Evolutionary conservation across 2,329 filamentous ascomycete genomes (phyloP), one percentile per base, ranked within the genome.

Genomic region (Fusarium dlaminii): DNA sequence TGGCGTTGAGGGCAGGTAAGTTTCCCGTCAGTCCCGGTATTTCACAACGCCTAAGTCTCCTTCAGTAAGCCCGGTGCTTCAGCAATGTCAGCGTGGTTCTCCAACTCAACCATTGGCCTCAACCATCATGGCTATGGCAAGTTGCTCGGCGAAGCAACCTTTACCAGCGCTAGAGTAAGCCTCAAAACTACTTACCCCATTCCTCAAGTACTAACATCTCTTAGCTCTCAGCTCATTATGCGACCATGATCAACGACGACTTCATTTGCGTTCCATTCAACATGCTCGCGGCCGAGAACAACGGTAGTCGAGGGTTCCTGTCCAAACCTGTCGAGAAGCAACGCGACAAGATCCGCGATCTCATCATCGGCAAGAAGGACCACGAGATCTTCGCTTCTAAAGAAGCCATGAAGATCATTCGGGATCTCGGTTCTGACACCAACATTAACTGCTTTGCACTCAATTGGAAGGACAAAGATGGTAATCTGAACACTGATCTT

Each of bases 401-500:
- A 40, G 71, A 83, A 27, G 81, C 82, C 0, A 82, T 85, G 72
- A 76, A 79, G 10, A 76, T 86, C 2, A 80, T 87, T 34, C 79
- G 82, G 1, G 78, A 80, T 0, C 68, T 87, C 2, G 85, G 85
- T 1, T 85, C 84, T 0, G 85, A 87, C n/a, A 77, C 84, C 13
- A 86, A 85, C 72, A 86, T 87, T 72, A 86, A 87, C 65, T 81
- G 82, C 12, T 85, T 86, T 56, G 78, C 83, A 0, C 73, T 84
- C 32, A 87, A 87, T 67, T 87, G 84, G 79, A 79, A 80, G 6
- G 70, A 84, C 46, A 57, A 75, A 2, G 71, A 86, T 20, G 84
- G 83, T 1, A 76, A 48, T 0, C 76, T 85, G 22, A 87, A 87
- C 66, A 77, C 75, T 0, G 84, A 87, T 49, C 77, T 86, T 5